These are phyloP conservation scores for Apostasia shenzhenica DNA, from an alignment of 106 monocot species.

Conservation along the genomic window DNA sequence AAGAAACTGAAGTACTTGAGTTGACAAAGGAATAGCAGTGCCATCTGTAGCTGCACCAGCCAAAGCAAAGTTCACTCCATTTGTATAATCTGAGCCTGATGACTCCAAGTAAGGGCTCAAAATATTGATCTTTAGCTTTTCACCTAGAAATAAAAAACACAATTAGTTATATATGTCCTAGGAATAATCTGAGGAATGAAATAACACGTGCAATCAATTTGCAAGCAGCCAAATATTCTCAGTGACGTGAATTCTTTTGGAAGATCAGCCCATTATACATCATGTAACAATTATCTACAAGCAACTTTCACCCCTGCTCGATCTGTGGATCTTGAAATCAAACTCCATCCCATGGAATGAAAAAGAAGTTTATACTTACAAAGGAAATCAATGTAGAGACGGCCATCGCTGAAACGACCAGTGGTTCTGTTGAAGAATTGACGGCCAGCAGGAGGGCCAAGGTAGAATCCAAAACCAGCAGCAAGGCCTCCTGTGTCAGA, in stretches of 20 bases:
- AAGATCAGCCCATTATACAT: no score
- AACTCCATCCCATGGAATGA: no score
- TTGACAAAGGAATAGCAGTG: slow-evolving; percentile 26
- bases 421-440: slow-evolving; percentile 38
- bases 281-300: no score
- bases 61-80: slow-evolving; percentile 58
- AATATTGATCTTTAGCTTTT: slow-evolving; percentile 36
- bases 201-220: no score
- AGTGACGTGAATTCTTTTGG: no score
- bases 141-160: slow-evolving; percentile 12
- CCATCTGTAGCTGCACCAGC: slow-evolving; percentile 28
- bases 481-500: slow-evolving; percentile 34
- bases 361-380: slow-evolving; percentile 10
- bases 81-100: slow-evolving; percentile 34
- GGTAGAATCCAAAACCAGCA: slow-evolving; percentile 38
- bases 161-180: neutral
- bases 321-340: no score
- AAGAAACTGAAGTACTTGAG: slow-evolving; percentile 50
- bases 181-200: no score
- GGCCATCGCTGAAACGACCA: slow-evolving; percentile 49
- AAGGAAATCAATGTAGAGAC: slow-evolving; percentile 53
- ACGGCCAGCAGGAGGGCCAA: slow-evolving; percentile 39
- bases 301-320: no score
- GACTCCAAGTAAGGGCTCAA: slow-evolving; percentile 62
- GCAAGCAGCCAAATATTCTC: no score